Evolutionary conservation across 306 rosid genomes (phyloP).

Genomic region (Argentina anserina): DNA sequence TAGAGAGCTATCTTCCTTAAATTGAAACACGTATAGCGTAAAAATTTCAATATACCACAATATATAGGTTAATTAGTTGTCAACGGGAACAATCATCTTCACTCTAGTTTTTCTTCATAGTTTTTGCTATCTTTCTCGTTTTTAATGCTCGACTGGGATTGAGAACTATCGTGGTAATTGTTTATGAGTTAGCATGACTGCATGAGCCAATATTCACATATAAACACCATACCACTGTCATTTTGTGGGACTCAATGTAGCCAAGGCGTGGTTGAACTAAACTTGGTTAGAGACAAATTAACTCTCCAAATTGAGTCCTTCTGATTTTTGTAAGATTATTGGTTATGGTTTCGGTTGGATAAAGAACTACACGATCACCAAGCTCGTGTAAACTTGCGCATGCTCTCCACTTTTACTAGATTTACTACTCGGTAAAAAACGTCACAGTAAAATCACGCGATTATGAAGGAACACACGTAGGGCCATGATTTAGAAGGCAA

Average conservation of each 20-base stretch:
- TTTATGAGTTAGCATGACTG: neutral
- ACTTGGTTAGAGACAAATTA: neutral
- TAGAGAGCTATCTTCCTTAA: neutral
- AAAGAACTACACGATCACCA: too few relatives aligned
- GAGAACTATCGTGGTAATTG: neutral
- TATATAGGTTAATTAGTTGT: neutral
- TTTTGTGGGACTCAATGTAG: neutral
- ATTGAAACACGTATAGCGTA: too few relatives aligned
- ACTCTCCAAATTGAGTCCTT: neutral
- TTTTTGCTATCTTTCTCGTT: neutral
- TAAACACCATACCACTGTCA: neutral
- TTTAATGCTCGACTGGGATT: neutral
- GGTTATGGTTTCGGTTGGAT: neutral
- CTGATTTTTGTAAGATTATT: neutral
- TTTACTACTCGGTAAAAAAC: neutral
- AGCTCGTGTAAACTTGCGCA: too few relatives aligned
- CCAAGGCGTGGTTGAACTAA: neutral
- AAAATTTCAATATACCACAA: too few relatives aligned
- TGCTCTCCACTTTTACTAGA: neutral
- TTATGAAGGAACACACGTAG: too few relatives aligned
- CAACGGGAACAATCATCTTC: neutral
- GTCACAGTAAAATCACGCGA: too few relatives aligned
- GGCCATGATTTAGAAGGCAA: neutral
- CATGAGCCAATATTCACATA: neutral
- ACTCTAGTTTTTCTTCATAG: neutral